Base-by-base conservation (phyloP, 192 early-diverging fungal genomes). In the Backusella tarrabulga region DNA sequence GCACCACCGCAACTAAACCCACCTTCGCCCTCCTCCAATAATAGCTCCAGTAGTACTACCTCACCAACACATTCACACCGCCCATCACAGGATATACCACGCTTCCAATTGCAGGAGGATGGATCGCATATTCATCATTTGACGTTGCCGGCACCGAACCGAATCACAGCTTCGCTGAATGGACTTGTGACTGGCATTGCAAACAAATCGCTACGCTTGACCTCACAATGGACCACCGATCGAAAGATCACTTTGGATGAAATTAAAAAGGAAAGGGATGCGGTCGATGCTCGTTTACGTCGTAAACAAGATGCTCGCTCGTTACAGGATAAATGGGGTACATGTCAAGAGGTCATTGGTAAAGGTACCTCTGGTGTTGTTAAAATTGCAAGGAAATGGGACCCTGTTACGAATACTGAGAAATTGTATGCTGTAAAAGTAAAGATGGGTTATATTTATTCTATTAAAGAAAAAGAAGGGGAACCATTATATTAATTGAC, bases 401-500 rank as follows among this genome's bases (percentile, higher is more conserved):
- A 63, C 29, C 21, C 46, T 50, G 23, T 26, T 12, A 71, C 36
- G n/a, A 60, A 42, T 42, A 77, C 73, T 26, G 82, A 86, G 72
- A 74, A 75, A 26, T 71, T 86, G 1, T 86, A 82, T 77, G 85
- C 85, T 34, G 83, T 86, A 68, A 86, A 86, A 77, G 85, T 85
- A 83, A 73, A 71, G 72, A 19, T 5, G 6, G 60, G 8, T 15
- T 56, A 32, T 2, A 44, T 8, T 42, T 38, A 40, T 19, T 14
- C 17, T 35, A 19, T 34, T 19, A 21, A 23, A 56, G 23, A 74
- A 46, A 32, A 12, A 41, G 32, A 56, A 6, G 36, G 36, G 9
- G 38, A 3, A 32, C 32, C 0, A 38, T 38, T 38, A 38, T 38
- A 38, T 38, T 38, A 38, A 52, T 67, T 34, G 21, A n/a, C 56